Percentiles rank a stretch among this genome's conserved stretches.
These are phyloP conservation scores for Gracilariopsis chorda DNA, from an alignment of 23 red algal genomes.

Conservation along the genomic window DNA sequence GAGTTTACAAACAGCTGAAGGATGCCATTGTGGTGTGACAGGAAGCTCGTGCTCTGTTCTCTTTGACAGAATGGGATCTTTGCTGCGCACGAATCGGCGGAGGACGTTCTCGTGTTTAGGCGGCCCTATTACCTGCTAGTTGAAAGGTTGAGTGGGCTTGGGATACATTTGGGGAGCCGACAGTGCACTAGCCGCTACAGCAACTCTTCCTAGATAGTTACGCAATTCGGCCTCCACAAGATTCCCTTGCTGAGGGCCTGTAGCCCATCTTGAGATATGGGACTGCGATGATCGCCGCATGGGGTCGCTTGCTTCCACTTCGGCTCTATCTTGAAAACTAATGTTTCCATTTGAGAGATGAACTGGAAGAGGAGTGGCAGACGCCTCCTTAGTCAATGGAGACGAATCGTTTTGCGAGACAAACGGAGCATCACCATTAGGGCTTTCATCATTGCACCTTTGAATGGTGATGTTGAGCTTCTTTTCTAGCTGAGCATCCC, in stretches of 20 bases:
- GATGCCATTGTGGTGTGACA: slow-evolving; percentile 2
- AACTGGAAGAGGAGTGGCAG: too few relatives aligned
- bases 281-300: too few relatives aligned
- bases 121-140: slow-evolving; percentile 22
- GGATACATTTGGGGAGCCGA: slow-evolving; percentile 19
- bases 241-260: background rate
- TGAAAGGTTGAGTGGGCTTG: slow-evolving; percentile 38
- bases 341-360: too few relatives aligned
- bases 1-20: slow-evolving; percentile 11
- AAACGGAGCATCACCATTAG: too few relatives aligned
- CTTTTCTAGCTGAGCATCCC: slow-evolving; percentile 38
- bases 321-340: too few relatives aligned
- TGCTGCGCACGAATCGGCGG: slow-evolving; percentile 31
- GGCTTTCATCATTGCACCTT: slow-evolving; percentile 28
- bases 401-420: too few relatives aligned
- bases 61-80: background rate
- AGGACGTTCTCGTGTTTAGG: slow-evolving; percentile 27
- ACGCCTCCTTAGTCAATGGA: too few relatives aligned
- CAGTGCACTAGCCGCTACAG: slow-evolving; percentile 4
- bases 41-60: background rate
- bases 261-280: too few relatives aligned
- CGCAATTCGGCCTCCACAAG: slow-evolving; percentile 41
- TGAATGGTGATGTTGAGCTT: slow-evolving; percentile 40
- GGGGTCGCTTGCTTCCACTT: too few relatives aligned
- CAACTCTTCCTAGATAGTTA: slow-evolving; percentile 24